Evolutionary conservation across 345 rosid species (phyloP).

Genomic region (Lepidium aucheri): DNA sequence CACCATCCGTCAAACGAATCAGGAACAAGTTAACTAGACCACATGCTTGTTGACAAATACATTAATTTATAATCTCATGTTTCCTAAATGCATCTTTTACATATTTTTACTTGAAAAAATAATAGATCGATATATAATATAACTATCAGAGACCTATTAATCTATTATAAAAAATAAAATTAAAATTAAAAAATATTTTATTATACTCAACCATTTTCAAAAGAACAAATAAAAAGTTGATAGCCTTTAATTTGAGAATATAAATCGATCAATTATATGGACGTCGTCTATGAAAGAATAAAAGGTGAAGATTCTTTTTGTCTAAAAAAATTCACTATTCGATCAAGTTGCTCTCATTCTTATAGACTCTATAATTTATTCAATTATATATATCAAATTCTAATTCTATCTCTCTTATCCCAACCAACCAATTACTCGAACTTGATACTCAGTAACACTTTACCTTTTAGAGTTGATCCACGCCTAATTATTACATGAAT

Average conservation of each 20-base stretch:
- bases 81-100: too few relatives aligned
- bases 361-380: neutral
- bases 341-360: constrained; percentile 18
- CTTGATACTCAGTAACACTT: neutral
- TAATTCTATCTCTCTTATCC: neutral
- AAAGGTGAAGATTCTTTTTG: constrained; percentile 21
- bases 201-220: neutral
- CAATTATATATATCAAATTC: neutral
- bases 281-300: constrained; percentile 3
- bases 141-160: too few relatives aligned
- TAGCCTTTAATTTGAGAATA: constrained; percentile 18
- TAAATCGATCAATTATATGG: constrained; percentile 12
- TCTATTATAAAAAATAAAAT: neutral
- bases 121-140: too few relatives aligned
- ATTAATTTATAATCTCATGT: too few relatives aligned
- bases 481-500: constrained; percentile 7
- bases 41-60: too few relatives aligned
- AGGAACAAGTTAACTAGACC: too few relatives aligned
- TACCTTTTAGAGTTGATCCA: constrained; percentile 13
- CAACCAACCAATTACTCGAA: constrained; percentile 11
- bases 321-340: constrained; percentile 3
- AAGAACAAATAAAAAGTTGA: neutral
- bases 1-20: too few relatives aligned
- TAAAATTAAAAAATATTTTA: neutral
- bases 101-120: too few relatives aligned